A percentile compares a stretch with the other conserved stretches of the same genome.
These are phyloP conservation scores for Podosphaera aphanis DNA, from an alignment of 2,329 filamentous ascomycete species.

Conservation along the genomic window DNA sequence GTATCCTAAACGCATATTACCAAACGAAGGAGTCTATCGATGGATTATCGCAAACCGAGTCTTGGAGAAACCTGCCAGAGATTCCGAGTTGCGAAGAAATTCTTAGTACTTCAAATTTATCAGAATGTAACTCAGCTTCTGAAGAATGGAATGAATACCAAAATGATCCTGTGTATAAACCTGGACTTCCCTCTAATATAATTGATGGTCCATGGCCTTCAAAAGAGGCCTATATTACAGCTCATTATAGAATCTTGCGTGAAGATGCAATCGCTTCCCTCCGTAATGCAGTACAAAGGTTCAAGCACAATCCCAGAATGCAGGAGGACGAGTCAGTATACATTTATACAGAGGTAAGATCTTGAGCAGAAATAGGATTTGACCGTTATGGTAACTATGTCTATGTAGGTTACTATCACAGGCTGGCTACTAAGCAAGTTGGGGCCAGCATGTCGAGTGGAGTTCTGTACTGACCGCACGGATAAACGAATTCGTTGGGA, in stretches of 20 bases:
- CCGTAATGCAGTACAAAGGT: slow-evolving; percentile 36
- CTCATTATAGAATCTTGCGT: slow-evolving; percentile 53
- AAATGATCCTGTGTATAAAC: slow-evolving; percentile 5
- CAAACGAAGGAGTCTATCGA: slow-evolving; percentile 3
- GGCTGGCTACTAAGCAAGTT: slow-evolving; percentile 38
- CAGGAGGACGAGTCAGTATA: slow-evolving; percentile 32
- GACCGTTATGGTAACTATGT: neutral
- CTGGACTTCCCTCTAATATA: slow-evolving; percentile 25
- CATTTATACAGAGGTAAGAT: slow-evolving; percentile 45
- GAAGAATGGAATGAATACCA: slow-evolving; percentile 11
- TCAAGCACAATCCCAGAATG: slow-evolving; percentile 28
- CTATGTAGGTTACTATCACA: slow-evolving; percentile 35
- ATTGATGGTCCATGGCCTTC: slow-evolving; percentile 32
- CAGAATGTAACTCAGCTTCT: neutral
- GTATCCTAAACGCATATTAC: slow-evolving; percentile 3
- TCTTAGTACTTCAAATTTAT: slow-evolving; percentile 10
- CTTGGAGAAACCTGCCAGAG: slow-evolving; percentile 24
- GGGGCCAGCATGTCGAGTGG: slow-evolving; percentile 42
- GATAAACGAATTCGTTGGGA: slow-evolving; percentile 43
- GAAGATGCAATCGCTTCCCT: slow-evolving; percentile 51
- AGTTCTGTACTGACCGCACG: slow-evolving; percentile 44
- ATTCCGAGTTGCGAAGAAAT: slow-evolving; percentile 31
- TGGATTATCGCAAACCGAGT: slow-evolving; percentile 1
- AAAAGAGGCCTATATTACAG: slow-evolving; percentile 42
- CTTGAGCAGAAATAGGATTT: neutral